A percentile compares a stretch with the other conserved stretches of the same genome.
phyloP scores from a whole-genome alignment of 208 protist species.

The Trypanosoma melophagium region DNA sequence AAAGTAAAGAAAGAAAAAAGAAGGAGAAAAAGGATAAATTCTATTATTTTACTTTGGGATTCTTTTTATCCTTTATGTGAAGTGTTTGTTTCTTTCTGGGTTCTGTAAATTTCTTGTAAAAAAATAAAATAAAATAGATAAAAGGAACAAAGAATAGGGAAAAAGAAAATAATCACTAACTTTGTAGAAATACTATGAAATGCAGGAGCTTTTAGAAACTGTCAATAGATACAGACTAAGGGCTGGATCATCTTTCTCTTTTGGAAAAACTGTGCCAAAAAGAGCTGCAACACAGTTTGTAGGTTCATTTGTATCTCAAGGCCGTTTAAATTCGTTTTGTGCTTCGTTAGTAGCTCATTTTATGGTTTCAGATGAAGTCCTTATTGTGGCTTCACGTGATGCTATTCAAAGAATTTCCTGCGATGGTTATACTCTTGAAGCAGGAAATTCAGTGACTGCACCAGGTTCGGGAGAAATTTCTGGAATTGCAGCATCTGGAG shows the following conservation, averaged over 20 bases:
- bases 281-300: constrained; percentile 52
- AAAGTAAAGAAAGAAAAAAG: too few relatives aligned
- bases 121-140: constrained; percentile 6
- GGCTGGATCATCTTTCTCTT: constrained; percentile 19
- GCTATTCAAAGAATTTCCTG: constrained; percentile 64
- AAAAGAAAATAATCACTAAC: constrained; percentile 3
- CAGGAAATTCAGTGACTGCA: constrained; percentile 29
- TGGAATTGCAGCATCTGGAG: constrained; percentile 40
- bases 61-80: too few relatives aligned
- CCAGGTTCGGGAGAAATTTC: constrained; percentile 53
- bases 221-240: constrained; percentile 58
- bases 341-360: constrained; percentile 45
- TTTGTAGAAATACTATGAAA: constrained; percentile 22
- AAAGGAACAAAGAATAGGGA: not conserved
- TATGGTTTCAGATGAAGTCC: constrained; percentile 58
- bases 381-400: constrained; percentile 64
- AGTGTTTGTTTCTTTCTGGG: too few relatives aligned
- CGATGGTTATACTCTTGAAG: constrained; percentile 44
- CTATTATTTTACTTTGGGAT: too few relatives aligned
- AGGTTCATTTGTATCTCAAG: constrained; percentile 37
- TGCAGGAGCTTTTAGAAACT: constrained; percentile 67
- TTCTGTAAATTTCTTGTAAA: not conserved
- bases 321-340: constrained; percentile 49
- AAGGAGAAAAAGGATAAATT: too few relatives aligned
- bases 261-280: constrained; percentile 35